A percentile compares a stretch with the other conserved stretches of the same genome.
These are phyloP conservation scores for Sporothrix inflata DNA, from an alignment of 2,329 filamentous ascomycete genomes.

Conservation along the genomic window DNA sequence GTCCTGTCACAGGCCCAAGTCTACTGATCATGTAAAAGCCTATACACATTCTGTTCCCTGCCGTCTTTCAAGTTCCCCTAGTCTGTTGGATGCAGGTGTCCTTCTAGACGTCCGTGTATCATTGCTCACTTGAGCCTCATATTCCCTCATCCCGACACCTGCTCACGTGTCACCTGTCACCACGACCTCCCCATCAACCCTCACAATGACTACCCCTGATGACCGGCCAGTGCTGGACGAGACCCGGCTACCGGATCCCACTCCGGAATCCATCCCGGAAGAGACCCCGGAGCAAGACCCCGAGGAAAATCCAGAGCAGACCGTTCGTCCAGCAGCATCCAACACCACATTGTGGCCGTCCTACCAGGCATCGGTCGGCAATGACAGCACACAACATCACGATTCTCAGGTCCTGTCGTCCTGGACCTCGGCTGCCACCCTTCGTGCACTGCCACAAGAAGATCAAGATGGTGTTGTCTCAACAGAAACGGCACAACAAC, in stretches of 20 bases:
- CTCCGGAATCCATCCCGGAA: not conserved
- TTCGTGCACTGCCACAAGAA: not conserved
- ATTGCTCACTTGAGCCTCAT: constrained; percentile 6
- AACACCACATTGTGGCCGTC: constrained; percentile 24
- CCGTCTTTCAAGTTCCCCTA: not conserved
- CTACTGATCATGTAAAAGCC: not conserved
- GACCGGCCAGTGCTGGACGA: not conserved
- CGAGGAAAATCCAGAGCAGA: not conserved
- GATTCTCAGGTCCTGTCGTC: constrained; percentile 6
- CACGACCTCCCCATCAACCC: not conserved
- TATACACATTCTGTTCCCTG: not conserved
- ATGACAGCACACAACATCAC: constrained; percentile 22
- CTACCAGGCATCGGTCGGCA: not conserved
- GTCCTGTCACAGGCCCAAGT: not conserved
- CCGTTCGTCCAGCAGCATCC: constrained; percentile 13
- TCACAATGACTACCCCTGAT: not conserved
- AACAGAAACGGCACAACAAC: not conserved
- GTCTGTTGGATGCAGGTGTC: not conserved
- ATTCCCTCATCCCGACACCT: not conserved
- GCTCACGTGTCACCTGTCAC: not conserved
- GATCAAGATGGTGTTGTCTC: not conserved
- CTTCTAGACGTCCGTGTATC: not conserved
- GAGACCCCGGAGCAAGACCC: not conserved
- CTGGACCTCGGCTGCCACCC: constrained; percentile 1
- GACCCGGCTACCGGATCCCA: not conserved